These are phyloP conservation scores for Citrus unshiu DNA, from an alignment of 345 rosid species.

Conservation along the genomic window DNA sequence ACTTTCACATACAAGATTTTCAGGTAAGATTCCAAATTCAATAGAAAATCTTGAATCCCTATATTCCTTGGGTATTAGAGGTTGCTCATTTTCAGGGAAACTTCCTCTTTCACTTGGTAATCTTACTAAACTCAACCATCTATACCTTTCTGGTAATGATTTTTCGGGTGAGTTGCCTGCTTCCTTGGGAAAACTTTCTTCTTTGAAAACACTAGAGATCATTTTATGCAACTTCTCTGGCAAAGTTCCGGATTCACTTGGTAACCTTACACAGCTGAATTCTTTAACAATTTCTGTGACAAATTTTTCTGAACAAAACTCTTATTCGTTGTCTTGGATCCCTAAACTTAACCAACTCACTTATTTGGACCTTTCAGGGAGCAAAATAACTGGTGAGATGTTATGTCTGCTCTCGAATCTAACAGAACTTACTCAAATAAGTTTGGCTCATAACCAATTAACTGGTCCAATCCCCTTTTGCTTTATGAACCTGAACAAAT, in stretches of 20 bases:
- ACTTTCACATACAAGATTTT: background rate
- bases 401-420: background rate
- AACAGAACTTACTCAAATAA: background rate
- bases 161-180: background rate
- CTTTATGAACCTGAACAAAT: background rate
- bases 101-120: slow-evolving; percentile 3
- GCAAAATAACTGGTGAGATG: background rate
- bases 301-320: background rate
- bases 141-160: background rate
- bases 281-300: background rate
- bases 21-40: background rate
- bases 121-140: background rate
- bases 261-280: background rate
- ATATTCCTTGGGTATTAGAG: background rate
- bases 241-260: background rate
- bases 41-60: background rate
- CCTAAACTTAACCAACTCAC: background rate
- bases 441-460: background rate
- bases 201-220: background rate
- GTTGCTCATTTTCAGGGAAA: background rate
- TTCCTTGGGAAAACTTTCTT: background rate
- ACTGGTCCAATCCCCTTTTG: slow-evolving; percentile 13
- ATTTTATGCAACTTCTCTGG: background rate
- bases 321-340: background rate
- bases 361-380: fast-evolving